Conservation (phyloP, 2,329 filamentous ascomycete species). For the Cadophora sp. region DNA sequence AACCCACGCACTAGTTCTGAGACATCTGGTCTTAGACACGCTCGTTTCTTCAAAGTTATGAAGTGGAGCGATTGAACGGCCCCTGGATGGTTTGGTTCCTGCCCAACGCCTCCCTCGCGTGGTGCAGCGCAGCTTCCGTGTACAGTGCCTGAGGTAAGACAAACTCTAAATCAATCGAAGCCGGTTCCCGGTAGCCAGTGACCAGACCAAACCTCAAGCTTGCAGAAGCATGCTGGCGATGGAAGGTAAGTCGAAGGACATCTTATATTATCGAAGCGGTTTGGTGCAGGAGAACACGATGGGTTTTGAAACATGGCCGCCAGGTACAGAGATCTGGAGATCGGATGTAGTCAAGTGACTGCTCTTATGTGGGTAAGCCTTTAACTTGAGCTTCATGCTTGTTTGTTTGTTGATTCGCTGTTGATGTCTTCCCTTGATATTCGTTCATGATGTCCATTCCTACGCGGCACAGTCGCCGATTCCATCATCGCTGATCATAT, state of each 20-base stretch:
- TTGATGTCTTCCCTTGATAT: neutral
- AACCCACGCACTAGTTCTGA: neutral
- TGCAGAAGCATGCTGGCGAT: neutral
- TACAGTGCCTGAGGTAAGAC: neutral
- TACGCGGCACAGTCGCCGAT: neutral
- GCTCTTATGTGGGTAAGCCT: neutral
- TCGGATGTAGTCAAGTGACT: constrained; percentile 13
- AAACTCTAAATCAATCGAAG: constrained; percentile 1
- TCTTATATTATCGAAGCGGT: constrained; percentile 4
- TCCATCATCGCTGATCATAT: neutral
- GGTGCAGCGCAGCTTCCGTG: neutral
- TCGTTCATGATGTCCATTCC: neutral
- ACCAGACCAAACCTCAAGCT: neutral
- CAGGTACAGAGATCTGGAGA: neutral
- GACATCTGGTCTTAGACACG: neutral
- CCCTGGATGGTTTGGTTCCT: neutral
- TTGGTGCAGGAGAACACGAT: constrained; percentile 1
- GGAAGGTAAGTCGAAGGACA: neutral
- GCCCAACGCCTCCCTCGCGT: neutral
- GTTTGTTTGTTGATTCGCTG: neutral
- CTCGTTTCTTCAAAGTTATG: too few relatives aligned
- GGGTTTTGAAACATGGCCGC: neutral
- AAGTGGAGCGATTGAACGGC: too few relatives aligned
- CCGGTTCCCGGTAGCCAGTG: neutral
- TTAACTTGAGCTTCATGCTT: neutral